These are phyloP conservation scores for Apiospora marii DNA, from an alignment of 2,329 filamentous ascomycete species.

Conservation along the genomic window DNA sequence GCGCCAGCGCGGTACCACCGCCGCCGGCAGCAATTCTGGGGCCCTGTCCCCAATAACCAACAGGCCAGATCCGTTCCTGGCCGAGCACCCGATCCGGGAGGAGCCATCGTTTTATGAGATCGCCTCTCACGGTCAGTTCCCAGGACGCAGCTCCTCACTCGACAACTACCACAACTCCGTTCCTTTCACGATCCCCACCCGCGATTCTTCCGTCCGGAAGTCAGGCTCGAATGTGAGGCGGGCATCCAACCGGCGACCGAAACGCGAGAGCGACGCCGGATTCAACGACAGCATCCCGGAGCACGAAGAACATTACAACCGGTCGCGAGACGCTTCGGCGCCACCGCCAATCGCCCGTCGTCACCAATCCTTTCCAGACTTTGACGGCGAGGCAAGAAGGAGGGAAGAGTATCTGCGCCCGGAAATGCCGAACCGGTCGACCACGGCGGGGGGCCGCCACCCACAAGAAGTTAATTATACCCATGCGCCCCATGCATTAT, in stretches of 20 bases:
- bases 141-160: conserved; percentile 33
- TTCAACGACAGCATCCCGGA: conserved; percentile 53
- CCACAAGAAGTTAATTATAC: conserved; percentile 36
- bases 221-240: conserved; percentile 61
- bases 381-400: conserved; percentile 35
- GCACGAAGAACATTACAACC: conserved; percentile 44
- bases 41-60: conserved; percentile 38
- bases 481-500: conserved; percentile 34
- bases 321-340: conserved; percentile 27
- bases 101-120: conserved; percentile 49
- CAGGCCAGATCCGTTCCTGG: conserved; percentile 58
- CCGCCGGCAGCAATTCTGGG: conserved; percentile 50
- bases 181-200: conserved; percentile 61
- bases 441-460: conserved; percentile 33
- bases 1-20: conserved; percentile 61
- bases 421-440: conserved; percentile 41
- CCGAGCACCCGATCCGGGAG: conserved; percentile 63
- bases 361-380: conserved; percentile 35
- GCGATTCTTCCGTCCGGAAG: conserved; percentile 73
- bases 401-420: conserved; percentile 40
- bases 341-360: conserved; percentile 32
- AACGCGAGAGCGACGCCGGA: conserved; percentile 52
- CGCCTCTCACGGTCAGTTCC: conserved; percentile 17
- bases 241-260: conserved; percentile 59
- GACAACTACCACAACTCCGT: conserved; percentile 34